These are phyloP conservation scores for Dictyostelium brefeldianum DNA, from an alignment of 78 protist species.

Conservation along the genomic window DNA sequence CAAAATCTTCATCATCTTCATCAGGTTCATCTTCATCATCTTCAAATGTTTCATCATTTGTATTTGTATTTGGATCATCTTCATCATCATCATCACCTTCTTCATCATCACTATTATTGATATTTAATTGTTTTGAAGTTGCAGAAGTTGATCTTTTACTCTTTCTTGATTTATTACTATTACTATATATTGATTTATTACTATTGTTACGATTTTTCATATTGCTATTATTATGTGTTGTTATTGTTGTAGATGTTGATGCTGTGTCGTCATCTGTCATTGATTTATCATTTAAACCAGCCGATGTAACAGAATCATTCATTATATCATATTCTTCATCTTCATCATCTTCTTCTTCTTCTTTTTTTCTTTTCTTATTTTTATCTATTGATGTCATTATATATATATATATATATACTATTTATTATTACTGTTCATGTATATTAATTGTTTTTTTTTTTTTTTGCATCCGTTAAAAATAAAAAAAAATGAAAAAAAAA, in stretches of 20 bases:
- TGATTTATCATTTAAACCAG: not conserved
- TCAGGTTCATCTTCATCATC: conserved; percentile 25
- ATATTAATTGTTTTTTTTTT: not conserved
- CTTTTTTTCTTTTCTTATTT: conserved; percentile 11
- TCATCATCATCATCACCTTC: not conserved
- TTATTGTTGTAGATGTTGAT: not conserved
- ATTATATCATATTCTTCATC: not conserved
- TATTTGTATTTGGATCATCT: not conserved
- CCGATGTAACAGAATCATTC: not conserved
- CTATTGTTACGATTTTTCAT: not conserved
- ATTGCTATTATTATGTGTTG: not conserved
- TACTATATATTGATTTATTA: not conserved
- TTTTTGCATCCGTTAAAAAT: not conserved
- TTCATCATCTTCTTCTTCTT: not conserved
- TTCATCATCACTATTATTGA: too few species aligned
- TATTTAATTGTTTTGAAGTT: too few species aligned
- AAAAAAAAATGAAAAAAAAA: too few species aligned
- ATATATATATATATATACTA: not conserved
- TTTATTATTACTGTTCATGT: not conserved
- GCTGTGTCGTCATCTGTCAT: not conserved
- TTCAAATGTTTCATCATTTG: not conserved
- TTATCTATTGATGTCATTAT: not conserved
- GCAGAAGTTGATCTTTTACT: not conserved
- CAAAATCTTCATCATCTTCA: conserved; percentile 12
- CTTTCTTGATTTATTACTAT: conserved; percentile 12